Evolutionary conservation across 1,139 yeast species (phyloP), one percentile per base, ranked within the genome.

Genomic region (Yamadazyma conglobata): DNA sequence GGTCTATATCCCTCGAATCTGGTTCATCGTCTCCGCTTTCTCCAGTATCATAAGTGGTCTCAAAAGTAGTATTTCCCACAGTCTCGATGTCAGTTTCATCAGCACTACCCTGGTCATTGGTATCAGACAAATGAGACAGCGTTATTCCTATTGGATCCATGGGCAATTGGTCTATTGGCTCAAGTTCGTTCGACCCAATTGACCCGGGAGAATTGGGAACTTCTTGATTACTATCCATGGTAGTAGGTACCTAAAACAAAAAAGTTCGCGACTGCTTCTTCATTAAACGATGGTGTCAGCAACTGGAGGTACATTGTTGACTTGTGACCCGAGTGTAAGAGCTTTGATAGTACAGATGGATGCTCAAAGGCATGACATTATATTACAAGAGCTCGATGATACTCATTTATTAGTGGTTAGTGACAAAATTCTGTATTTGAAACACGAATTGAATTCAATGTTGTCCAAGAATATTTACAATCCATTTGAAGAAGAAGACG

Each of bases 311-410:
- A 67, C 65, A 0, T 48, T 69, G 28, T 70, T 68, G 10, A 69
- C 60, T 34, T 64, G 96, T 56, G 98, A 91, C 54, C 96, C 98
- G 1, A 86, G 96, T 1, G 88, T 91, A 40, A 71, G 80, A 40
- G 96, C 97, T 0, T 65, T 91, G 31, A 84, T 91, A 4, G 59
- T 89, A 20, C 85, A 81, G 48, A 83, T 88, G 24, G 96, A 88
- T 54, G 62, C 85, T 0, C 74, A 73, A 23, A 61, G 70, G 25
- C 79, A 82, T 33, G 94, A 88, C 37, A 80, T 87, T 4, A 83
- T 88, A 5, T 67, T 81, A 11, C 85, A 79, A 56, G 97, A 89
- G 47, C 68, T 91, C 28, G 97, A 91, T 52, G 96, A 89, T 25
- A 84, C 93, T 2, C 96, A 91, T 56, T 58, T 91, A 17, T 63